A percentile compares a stretch with the other conserved stretches of the same genome.
phyloP scores from a whole-genome alignment of 371 early-diverging fungal genomes.

The Haplosporangium sp. region DNA sequence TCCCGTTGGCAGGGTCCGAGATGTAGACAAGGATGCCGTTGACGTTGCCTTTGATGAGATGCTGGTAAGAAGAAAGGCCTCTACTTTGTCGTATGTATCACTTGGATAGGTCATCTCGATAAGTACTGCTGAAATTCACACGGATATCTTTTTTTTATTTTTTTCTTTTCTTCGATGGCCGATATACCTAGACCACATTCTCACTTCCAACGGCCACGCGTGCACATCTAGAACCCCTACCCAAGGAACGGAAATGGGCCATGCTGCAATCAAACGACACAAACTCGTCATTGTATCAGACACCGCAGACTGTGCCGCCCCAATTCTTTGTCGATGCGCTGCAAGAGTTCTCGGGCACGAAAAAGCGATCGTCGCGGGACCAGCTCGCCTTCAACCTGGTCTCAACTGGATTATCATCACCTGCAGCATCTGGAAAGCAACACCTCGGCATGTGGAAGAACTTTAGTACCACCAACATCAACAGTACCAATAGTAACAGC shows the following conservation, averaged over 20 bases:
- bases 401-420: not conserved
- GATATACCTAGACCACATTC: constrained; percentile 17
- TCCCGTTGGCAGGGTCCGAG: not conserved
- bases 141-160: not conserved
- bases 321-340: constrained; percentile 42
- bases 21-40: constrained; percentile 24
- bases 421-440: constrained; percentile 2
- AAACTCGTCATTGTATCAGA: constrained; percentile 24
- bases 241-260: constrained; percentile 41
- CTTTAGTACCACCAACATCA: constrained; percentile 23
- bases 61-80: constrained; percentile 17
- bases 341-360: constrained; percentile 26
- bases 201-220: constrained; percentile 17
- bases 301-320: constrained; percentile 39
- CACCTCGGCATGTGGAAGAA: constrained; percentile 32
- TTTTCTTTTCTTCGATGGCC: too few species aligned
- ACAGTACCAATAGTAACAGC: not conserved
- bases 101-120: too few species aligned
- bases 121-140: not conserved
- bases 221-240: constrained; percentile 27
- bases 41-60: constrained; percentile 44
- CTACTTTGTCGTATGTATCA: not conserved
- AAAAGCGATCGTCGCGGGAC: constrained; percentile 26
- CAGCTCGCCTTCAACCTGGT: constrained; percentile 6
- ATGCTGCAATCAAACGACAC: constrained; percentile 48